Percentiles rank a stretch among this genome's conserved stretches.
Evolutionary conservation across 129 eudicot species (phyloP).

Genomic region (Ambrosia trifida): DNA sequence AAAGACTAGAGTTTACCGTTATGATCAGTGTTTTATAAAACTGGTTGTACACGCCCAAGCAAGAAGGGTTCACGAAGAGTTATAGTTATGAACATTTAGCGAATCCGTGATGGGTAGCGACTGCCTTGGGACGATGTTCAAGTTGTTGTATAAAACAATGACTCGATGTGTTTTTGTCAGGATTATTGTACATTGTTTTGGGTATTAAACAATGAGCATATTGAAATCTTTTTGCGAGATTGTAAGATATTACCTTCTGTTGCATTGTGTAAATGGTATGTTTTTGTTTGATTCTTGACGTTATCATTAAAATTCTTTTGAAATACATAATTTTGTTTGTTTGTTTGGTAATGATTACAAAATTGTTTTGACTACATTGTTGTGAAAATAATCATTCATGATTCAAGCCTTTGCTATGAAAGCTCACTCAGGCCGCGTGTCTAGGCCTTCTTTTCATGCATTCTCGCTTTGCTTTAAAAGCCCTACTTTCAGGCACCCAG

Average conservation of each 20-base stretch:
- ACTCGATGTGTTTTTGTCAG: slow-evolving; percentile 6
- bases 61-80: not conserved
- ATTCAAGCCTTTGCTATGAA: no score
- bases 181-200: not conserved
- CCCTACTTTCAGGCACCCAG: no score
- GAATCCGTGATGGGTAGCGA: not conserved
- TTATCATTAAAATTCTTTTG: not conserved
- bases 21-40: not conserved
- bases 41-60: not conserved
- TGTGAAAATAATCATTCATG: no score
- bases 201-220: not conserved
- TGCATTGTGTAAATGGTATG: not conserved
- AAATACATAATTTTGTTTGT: not conserved
- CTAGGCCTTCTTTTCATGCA: no score
- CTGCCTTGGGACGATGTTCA: not conserved
- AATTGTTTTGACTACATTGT: slow-evolving; percentile 7
- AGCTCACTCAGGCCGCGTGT: no score
- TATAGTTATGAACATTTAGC: not conserved
- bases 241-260: not conserved
- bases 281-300: slow-evolving; percentile 18
- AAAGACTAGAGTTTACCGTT: not conserved
- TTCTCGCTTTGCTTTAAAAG: no score
- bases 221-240: not conserved
- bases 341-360: not conserved
- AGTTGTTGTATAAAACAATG: not conserved